Conservation (phyloP, 441 rosid species). For the Mallotus japonicus region DNA sequence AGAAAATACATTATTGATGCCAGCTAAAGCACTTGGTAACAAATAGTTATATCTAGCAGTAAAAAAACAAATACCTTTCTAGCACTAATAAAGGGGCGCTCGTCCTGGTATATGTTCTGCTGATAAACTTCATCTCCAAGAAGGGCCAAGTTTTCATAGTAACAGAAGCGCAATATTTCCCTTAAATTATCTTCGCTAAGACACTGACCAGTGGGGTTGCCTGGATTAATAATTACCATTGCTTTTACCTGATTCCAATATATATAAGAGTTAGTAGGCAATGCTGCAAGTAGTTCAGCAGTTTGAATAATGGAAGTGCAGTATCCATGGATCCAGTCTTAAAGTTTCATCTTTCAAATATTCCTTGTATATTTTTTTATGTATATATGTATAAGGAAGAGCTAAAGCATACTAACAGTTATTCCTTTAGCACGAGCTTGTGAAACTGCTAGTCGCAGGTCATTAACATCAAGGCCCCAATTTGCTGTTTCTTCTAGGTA, state of each 20-base stretch:
- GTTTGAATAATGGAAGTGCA: conserved; percentile 4
- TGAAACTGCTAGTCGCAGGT: conserved; percentile 74
- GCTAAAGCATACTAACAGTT: conserved; percentile 52
- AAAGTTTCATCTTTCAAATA: conserved; percentile 2
- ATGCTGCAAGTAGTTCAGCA: conserved; percentile 8
- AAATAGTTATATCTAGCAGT: conserved; percentile 8
- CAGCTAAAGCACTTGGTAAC: conserved; percentile 15
- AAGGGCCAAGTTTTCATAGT: conserved; percentile 73
- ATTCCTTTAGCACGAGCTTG: conserved; percentile 83
- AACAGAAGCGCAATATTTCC: conserved; percentile 78
- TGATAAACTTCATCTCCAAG: conserved; percentile 99
- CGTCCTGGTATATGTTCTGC: conserved; percentile 94
- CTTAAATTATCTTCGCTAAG: conserved; percentile 81
- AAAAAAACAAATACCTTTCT: conserved; percentile 51
- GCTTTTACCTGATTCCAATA: conserved; percentile 66
- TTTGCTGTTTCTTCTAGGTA: conserved; percentile 91
- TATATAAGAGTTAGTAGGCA: conserved; percentile 15
- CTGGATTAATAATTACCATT: conserved; percentile 97
- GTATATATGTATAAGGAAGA: conserved; percentile 13
- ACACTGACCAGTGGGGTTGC: conserved; percentile 98
- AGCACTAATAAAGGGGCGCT: conserved; percentile 87
- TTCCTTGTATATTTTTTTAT: conserved; percentile 7
- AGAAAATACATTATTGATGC: conserved; percentile 17
- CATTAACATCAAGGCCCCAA: conserved; percentile 89
- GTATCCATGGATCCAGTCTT: conserved; percentile 14